phyloP scores from a whole-genome alignment of 2,329 filamentous ascomycete species.

The Phyllachora maydis region DNA sequence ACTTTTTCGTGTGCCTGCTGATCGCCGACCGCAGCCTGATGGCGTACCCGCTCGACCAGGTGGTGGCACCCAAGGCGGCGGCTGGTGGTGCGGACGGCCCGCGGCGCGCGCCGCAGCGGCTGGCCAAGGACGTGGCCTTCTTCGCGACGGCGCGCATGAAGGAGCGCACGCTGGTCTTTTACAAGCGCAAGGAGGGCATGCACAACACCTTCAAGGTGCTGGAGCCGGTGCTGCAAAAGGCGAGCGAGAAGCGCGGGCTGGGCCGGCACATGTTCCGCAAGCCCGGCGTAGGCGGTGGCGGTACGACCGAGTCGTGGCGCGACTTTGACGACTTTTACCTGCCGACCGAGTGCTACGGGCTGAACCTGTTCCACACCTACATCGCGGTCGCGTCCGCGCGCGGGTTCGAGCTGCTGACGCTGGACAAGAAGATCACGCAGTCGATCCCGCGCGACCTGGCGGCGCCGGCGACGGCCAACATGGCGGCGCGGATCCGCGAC shows the following conservation, averaged over 20 bases:
- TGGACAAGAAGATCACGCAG: conserved; percentile 94
- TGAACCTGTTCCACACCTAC: conserved; percentile 91
- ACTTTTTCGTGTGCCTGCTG: conserved; percentile 81
- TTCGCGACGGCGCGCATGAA: conserved; percentile 96
- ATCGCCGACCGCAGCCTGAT: conserved; percentile 83
- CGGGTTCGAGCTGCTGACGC: conserved; percentile 85
- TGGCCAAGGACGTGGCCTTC: conserved; percentile 87
- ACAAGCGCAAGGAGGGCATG: conserved; percentile 86
- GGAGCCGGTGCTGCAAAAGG: conserved; percentile 87
- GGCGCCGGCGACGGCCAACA: conserved; percentile 59
- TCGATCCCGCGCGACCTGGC: conserved; percentile 69
- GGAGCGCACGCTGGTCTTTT: conserved; percentile 82
- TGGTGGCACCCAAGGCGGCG: conserved; percentile 45
- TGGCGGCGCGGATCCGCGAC: conserved; percentile 62
- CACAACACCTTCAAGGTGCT: conserved; percentile 93
- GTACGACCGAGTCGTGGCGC: conserved; percentile 83
- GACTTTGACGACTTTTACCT: conserved; percentile 99
- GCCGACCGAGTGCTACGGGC: conserved; percentile 79
- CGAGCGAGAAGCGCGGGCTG: conserved; percentile 62
- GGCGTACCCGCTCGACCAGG: conserved; percentile 84
- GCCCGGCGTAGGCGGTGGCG: conserved; percentile 38
- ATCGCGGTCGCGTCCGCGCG: conserved; percentile 80
- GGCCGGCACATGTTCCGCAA: too few species aligned
- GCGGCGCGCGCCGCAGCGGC: conserved; percentile 73
- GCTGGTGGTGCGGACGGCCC: conserved; percentile 48